Percentiles rank a stretch among this genome's conserved stretches.
phyloP scores from a whole-genome alignment of 139 green algal genomes.

The Micromonas pusilla region DNA sequence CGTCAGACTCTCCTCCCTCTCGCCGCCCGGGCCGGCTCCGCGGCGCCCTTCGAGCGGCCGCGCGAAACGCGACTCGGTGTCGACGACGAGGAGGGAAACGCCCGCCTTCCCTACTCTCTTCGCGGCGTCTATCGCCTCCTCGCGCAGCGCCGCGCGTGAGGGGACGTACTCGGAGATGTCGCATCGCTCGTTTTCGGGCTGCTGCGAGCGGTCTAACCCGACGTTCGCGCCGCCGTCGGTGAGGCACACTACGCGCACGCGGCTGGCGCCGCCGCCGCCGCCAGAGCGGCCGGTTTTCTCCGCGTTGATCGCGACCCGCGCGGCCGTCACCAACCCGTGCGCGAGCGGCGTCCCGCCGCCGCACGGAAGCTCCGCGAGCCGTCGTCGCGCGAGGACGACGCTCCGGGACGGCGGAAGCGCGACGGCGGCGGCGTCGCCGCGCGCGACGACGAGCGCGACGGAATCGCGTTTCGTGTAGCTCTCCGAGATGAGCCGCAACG shows the following conservation, averaged over 20 bases:
- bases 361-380: slow-evolving; percentile 29
- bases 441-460: slow-evolving; percentile 14
- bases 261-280: neutral
- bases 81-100: neutral
- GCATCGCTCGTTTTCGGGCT: neutral
- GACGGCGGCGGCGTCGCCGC: slow-evolving; percentile 9
- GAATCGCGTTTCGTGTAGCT: slow-evolving; percentile 21
- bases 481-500: slow-evolving; percentile 15
- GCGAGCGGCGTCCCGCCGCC: slow-evolving; percentile 30
- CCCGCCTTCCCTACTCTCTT: neutral
- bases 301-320: slow-evolving; percentile 20
- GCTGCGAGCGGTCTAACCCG: neutral
- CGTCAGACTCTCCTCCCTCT: neutral
- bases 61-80: slow-evolving; percentile 3
- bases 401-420: slow-evolving; percentile 19
- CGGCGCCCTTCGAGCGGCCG: too few species aligned
- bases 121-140: neutral
- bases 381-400: neutral
- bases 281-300: neutral
- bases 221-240: slow-evolving; percentile 27
- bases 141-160: neutral
- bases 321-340: slow-evolving; percentile 17
- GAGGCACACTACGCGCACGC: slow-evolving; percentile 17
- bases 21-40: too few species aligned
- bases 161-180: neutral